Conservation (phyloP, 2,329 filamentous ascomycete species). For the Sclerotinia sclerotiorum region DNA sequence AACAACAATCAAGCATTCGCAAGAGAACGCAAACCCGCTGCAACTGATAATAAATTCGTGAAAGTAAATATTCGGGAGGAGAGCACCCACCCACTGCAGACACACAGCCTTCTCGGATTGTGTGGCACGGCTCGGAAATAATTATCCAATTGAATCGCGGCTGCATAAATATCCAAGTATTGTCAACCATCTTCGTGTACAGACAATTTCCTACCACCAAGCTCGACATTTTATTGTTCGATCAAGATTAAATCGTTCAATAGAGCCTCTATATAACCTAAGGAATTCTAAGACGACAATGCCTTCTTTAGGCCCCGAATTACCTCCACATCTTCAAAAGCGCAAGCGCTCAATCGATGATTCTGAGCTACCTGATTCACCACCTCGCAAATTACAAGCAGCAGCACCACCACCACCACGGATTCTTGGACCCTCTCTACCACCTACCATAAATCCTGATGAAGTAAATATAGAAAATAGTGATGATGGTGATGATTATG, state of each 20-base stretch:
- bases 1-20: background rate
- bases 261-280: background rate
- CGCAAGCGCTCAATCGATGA: slow-evolving; percentile 57
- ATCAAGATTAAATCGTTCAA: too few relatives aligned
- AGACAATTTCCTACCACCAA: slow-evolving; percentile 1
- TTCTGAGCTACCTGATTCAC: slow-evolving; percentile 42
- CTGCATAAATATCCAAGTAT: slow-evolving; percentile 6
- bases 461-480: slow-evolving; percentile 50
- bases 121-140: slow-evolving; percentile 4
- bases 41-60: background rate
- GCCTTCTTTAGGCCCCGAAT: slow-evolving; percentile 58
- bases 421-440: slow-evolving; percentile 34
- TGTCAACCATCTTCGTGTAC: background rate
- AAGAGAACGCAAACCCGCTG: background rate
- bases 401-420: slow-evolving; percentile 29
- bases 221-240: slow-evolving; percentile 13
- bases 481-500: slow-evolving; percentile 41
- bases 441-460: slow-evolving; percentile 44
- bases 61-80: background rate
- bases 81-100: background rate
- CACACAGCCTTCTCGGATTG: slow-evolving; percentile 5
- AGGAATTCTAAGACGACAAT: slow-evolving; percentile 26
- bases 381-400: slow-evolving; percentile 47
- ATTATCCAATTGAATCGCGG: slow-evolving; percentile 11
- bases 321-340: slow-evolving; percentile 67